A percentile compares a stretch with the other conserved stretches of the same genome.
phyloP scores from a whole-genome alignment of 345 rosid genomes.

The Salix purpurea region DNA sequence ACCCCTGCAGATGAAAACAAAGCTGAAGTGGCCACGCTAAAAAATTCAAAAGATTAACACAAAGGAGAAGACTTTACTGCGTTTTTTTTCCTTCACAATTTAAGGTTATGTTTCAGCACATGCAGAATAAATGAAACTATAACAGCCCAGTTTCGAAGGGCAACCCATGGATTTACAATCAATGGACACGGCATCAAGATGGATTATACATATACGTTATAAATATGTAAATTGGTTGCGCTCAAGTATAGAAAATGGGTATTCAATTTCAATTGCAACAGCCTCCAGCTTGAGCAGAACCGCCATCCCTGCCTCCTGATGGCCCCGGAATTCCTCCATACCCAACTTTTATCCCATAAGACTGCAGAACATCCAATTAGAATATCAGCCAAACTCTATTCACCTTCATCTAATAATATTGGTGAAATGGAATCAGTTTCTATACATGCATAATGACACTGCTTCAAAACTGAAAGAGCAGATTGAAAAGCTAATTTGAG shows the following conservation, averaged over 20 bases:
- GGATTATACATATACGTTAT: conserved; percentile 2
- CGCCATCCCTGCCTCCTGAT: conserved; percentile 82
- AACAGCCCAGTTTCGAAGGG: background rate
- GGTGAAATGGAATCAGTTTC: background rate
- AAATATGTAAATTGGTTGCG: background rate
- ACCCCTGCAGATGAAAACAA: background rate
- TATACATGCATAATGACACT: background rate
- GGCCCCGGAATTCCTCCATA: conserved; percentile 96
- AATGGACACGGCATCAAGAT: background rate
- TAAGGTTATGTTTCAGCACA: background rate
- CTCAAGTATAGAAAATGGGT: background rate
- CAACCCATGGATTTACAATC: conserved; percentile 16
- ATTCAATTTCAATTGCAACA: conserved; percentile 62
- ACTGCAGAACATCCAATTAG: conserved; percentile 35
- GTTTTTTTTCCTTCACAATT: background rate
- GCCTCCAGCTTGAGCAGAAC: conserved; percentile 75
- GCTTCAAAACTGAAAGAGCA: background rate
- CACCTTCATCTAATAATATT: background rate
- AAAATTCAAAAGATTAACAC: background rate
- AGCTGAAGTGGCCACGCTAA: background rate
- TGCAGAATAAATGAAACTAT: background rate
- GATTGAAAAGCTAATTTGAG: background rate
- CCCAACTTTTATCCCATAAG: conserved; percentile 95
- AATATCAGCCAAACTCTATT: conserved; percentile 14
- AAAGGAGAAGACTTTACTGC: background rate